Evolutionary conservation across 2,329 filamentous ascomycete genomes (phyloP), one percentile per base, ranked within the genome.

Genomic region (Mycosphaerelloides madeirae): DNA sequence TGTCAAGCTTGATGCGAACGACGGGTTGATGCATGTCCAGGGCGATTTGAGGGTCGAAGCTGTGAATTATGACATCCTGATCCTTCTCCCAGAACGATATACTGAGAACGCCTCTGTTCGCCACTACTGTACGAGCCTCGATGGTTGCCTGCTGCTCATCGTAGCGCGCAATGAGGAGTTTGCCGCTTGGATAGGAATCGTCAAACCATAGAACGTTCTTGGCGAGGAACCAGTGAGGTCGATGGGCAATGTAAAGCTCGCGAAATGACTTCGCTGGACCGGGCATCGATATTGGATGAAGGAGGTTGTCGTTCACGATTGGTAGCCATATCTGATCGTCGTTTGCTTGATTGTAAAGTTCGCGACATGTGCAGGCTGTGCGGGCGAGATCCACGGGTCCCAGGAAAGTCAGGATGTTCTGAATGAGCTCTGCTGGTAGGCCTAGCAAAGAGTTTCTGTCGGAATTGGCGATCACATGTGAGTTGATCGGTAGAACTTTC

Each of bases 161-260:
- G 59, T 89, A 96, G 11, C 85, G 81, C n/a, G 78, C 76, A 31
- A 95, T 60, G 19, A 95, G 75, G 32, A 95, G 66, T 61, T 84
- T 85, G 0, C 90, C 90, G 1, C 78, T 83, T 37, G 87, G 75
- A 22, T 82, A 77, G 2, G 73, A 76, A 64, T 95, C 87, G 47
- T 81, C 79, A 60, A 95, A 91, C 90, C 90, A 96, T 52, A 96
- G 72, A 65, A 86, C 90, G 61, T 86, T 74, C 40, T 78, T 80
- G 0, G 86, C 75, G 1, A 96, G 72, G 59, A 95, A 95, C 90
- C 90, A 96, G 57, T 83, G 80, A 0, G 84, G 83, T 52, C 93
- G 78, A 62, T 93, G 85, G 15, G 81, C 75, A 32, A 76, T 70
- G 63, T 85, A 95, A 2, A 95, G 77, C 19, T 84, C 76, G 45